phyloP scores from a whole-genome alignment of 768 basidiomycete genomes.

The Hericium coralloides region DNA sequence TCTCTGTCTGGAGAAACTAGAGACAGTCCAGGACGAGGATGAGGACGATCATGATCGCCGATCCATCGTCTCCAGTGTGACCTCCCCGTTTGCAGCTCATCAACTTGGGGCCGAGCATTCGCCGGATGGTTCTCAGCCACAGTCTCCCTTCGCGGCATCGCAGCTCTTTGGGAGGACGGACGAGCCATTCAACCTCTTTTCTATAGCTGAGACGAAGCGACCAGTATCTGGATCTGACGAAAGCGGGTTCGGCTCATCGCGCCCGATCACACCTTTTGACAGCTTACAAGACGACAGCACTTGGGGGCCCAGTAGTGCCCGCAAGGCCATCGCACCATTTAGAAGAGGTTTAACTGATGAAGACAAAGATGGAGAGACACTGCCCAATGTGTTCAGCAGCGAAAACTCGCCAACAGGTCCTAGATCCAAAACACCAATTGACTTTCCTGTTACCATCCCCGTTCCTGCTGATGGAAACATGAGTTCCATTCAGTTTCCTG shows the following conservation, averaged over 20 bases:
- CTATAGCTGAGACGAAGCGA: constrained; percentile 68
- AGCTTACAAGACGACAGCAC: constrained; percentile 32
- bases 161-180: constrained; percentile 74
- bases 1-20: constrained; percentile 86
- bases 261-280: constrained; percentile 42
- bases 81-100: constrained; percentile 68
- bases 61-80: constrained; percentile 64
- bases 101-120: constrained; percentile 51
- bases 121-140: constrained; percentile 41
- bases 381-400: constrained; percentile 31
- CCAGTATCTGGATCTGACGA: constrained; percentile 46
- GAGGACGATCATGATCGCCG: constrained; percentile 87
- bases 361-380: constrained; percentile 48
- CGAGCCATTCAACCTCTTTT: constrained; percentile 74
- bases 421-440: constrained; percentile 43
- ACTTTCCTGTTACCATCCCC: constrained; percentile 49
- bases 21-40: constrained; percentile 70
- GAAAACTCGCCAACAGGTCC: constrained; percentile 36
- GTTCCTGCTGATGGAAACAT: constrained; percentile 40
- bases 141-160: constrained; percentile 84
- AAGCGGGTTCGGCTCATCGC: constrained; percentile 35
- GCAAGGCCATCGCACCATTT: constrained; percentile 63
- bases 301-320: constrained; percentile 27
- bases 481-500: constrained; percentile 76
- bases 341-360: constrained; percentile 69